A percentile compares a stretch with the other conserved stretches of the same genome.
phyloP scores from a whole-genome alignment of 1,139 yeast species.

The Meyerozyma carpophila region DNA sequence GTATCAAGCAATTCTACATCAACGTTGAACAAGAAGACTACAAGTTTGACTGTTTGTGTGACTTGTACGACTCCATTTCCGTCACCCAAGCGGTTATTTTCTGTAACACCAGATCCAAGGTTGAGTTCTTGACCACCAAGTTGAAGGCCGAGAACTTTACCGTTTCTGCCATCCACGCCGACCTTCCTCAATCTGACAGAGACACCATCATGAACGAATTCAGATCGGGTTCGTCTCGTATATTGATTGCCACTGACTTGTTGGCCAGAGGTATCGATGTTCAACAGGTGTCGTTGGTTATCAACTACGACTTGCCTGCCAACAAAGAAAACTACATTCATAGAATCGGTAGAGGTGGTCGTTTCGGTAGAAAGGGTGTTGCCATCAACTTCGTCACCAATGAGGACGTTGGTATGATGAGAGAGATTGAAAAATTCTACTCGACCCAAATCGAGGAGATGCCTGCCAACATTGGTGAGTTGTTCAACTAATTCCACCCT shows the following conservation, averaged over 20 bases:
- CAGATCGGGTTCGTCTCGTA: conserved; percentile 97
- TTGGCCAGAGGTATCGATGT: conserved; percentile 99
- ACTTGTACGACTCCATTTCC: conserved; percentile 94
- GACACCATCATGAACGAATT: conserved; percentile 98
- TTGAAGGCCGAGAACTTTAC: conserved; percentile 87
- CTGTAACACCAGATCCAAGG: conserved; percentile 99
- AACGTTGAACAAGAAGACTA: conserved; percentile 89
- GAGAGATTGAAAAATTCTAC: conserved; percentile 98
- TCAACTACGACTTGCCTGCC: conserved; percentile 95
- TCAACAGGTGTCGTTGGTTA: conserved; percentile 97
- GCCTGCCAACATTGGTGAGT: conserved; percentile 89
- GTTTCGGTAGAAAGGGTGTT: conserved; percentile 99
- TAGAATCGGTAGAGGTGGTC: conserved; percentile 99
- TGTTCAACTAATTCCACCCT: conserved; percentile 46
- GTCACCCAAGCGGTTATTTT: conserved; percentile 98
- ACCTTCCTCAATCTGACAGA: conserved; percentile 94
- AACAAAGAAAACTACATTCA: conserved; percentile 98
- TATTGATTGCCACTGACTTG: conserved; percentile 92
- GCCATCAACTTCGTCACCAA: conserved; percentile 96
- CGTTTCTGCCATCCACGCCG: conserved; percentile 97
- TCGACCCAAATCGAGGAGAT: conserved; percentile 97
- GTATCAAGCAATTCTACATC: conserved; percentile 94
- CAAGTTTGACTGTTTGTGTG: conserved; percentile 95
- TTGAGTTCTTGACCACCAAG: conserved; percentile 86
- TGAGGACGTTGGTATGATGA: conserved; percentile 87